Percentiles rank a stretch among this genome's conserved stretches.
Evolutionary conservation across 805 yeast species (phyloP).

Genomic region (Cyberlindnera misumaiensis): DNA sequence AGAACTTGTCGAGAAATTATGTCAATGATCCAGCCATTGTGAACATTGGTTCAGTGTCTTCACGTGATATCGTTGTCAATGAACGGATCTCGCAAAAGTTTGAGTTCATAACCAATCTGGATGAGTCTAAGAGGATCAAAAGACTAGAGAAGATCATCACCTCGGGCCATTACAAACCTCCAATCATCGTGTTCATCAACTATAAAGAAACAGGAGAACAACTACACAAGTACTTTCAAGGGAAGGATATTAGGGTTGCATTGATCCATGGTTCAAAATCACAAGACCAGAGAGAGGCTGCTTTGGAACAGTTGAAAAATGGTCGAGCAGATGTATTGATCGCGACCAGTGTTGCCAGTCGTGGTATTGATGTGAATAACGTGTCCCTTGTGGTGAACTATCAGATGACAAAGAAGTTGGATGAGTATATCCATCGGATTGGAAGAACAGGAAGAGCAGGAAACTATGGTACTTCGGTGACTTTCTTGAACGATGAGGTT

Average conservation of each 20-base stretch:
- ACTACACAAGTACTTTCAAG: constrained; percentile 44
- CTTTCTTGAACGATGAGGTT: constrained; percentile 70
- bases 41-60: constrained; percentile 54
- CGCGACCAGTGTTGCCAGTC: constrained; percentile 93
- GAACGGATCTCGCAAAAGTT: constrained; percentile 69
- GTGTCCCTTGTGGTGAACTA: constrained; percentile 82
- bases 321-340: constrained; percentile 58
- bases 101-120: constrained; percentile 36
- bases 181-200: constrained; percentile 78
- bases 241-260: constrained; percentile 42
- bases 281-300: constrained; percentile 80
- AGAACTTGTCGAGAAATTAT: constrained; percentile 57
- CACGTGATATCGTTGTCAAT: constrained; percentile 21
- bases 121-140: constrained; percentile 39
- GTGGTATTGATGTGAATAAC: constrained; percentile 90
- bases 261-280: constrained; percentile 82
- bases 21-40: constrained; percentile 55
- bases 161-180: constrained; percentile 33
- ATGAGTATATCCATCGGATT: constrained; percentile 84
- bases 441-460: constrained; percentile 99
- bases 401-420: constrained; percentile 73
- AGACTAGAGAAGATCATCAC: constrained; percentile 35
- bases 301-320: constrained; percentile 51
- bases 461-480: constrained; percentile 63
- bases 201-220: constrained; percentile 67